Base-by-base conservation (phyloP, 805 yeast species). In the Wickerhamiella shivajii region DNA sequence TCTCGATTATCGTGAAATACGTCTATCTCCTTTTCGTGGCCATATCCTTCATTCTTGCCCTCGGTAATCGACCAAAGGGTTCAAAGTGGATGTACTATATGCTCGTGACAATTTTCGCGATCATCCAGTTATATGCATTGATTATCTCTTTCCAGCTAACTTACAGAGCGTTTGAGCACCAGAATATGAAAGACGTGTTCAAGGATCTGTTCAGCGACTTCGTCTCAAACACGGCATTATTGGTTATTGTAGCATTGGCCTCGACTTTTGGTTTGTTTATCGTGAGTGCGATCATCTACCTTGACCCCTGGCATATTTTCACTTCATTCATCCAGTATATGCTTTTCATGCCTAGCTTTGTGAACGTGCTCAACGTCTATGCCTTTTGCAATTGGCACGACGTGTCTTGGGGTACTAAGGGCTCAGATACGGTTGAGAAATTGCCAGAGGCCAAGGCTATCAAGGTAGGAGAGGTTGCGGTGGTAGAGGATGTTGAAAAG, bases 331-430 rank as follows among this genome's bases (percentile, higher is more conserved):
- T 43, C 16, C 59, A 52, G 44, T 54, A 55, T 41, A 29, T 53
- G 43, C 47, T 51, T 39, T 38, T 56, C 46, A 52, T 50, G 56
- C 58, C 59, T 11, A 44, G 47, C 29, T 56, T 53, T 32, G 51
- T 53, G 37, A 56, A 56, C 39, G 69, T 74, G 24, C 56, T 74
- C 46, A 72, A 70, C 48, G 74, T 73, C 31, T 73, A 71, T 51
- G 77, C 79, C 1, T 73, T 74, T 50, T 73, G 77, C 58, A 73
- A 73, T 53, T 70, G 74, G 58, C 78, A 73, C 49, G 79, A 73
- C 53, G 68, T 73, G 30, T 73, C 79, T 2, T 73, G 79, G 79
- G 79, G 79, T 38, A 73, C 79, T n/a, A 73, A 74, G 51, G 79
- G 79, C 25, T 69, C 71, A 27, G 77, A 53, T 33, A 51, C 47